These are phyloP conservation scores for Marasmius oreades DNA, from an alignment of 1,284 basidiomycete genomes.

Conservation along the genomic window DNA sequence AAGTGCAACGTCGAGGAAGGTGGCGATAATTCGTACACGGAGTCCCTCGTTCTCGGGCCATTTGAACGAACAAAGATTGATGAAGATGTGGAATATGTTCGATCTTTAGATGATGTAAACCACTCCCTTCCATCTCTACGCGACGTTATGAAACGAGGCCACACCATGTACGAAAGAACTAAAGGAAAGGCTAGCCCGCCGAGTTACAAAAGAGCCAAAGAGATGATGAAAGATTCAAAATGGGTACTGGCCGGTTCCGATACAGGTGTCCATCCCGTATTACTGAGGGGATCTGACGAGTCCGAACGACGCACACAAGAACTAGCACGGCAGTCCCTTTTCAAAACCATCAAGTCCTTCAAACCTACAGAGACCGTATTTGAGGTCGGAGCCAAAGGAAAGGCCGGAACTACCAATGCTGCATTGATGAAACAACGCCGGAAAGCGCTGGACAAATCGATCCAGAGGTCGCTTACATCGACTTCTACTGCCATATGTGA, in stretches of 20 bases:
- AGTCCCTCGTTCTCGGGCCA: conserved; percentile 76
- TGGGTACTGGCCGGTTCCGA: conserved; percentile 75
- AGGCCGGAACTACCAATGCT: conserved; percentile 56
- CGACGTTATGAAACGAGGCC: conserved; percentile 88
- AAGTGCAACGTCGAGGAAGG: conserved; percentile 44
- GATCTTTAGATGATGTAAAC: conserved; percentile 63
- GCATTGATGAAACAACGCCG: conserved; percentile 88
- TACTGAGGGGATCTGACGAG: conserved; percentile 37
- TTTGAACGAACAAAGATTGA: conserved; percentile 82
- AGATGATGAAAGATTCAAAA: conserved; percentile 70
- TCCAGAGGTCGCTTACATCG: conserved; percentile 39
- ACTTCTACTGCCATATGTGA: conserved; percentile 30
- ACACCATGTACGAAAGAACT: conserved; percentile 92
- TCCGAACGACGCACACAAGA: conserved; percentile 37
- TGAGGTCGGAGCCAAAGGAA: conserved; percentile 81
- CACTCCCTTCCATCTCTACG: conserved; percentile 71
- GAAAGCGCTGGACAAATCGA: conserved; percentile 70
- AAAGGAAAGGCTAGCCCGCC: conserved; percentile 86
- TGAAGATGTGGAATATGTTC: conserved; percentile 82
- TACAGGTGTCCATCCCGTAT: conserved; percentile 66
- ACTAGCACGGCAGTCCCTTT: conserved; percentile 61
- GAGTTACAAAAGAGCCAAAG: conserved; percentile 88
- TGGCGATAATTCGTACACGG: conserved; percentile 60
- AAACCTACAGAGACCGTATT: conserved; percentile 89
- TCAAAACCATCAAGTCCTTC: conserved; percentile 81